These are phyloP conservation scores for Comarum palustre DNA, from an alignment of 306 rosid genomes.

Conservation along the genomic window DNA sequence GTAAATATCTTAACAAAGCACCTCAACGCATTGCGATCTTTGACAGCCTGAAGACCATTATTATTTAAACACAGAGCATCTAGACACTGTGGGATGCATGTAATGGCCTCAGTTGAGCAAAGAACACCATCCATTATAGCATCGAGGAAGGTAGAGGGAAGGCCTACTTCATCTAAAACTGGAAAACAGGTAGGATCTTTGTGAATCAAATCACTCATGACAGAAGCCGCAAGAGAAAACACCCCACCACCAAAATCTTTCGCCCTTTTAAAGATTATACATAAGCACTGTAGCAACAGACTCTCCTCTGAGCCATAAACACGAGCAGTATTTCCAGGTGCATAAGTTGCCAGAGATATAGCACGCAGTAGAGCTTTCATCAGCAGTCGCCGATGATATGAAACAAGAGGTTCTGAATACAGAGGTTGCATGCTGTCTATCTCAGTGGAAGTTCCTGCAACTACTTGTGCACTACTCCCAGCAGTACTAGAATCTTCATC, in stretches of 20 bases:
- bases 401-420: slow-evolving; percentile 76
- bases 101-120: slow-evolving; percentile 86
- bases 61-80: slow-evolving; percentile 89
- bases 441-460: slow-evolving; percentile 49
- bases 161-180: slow-evolving; percentile 81
- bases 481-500: slow-evolving; percentile 49
- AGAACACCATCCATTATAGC: slow-evolving; percentile 92
- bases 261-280: slow-evolving; percentile 76
- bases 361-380: slow-evolving; percentile 94
- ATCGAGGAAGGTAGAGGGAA: slow-evolving; percentile 88
- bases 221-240: slow-evolving; percentile 93
- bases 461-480: slow-evolving; percentile 47
- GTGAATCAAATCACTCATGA: slow-evolving; percentile 94
- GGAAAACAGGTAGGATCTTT: slow-evolving; percentile 97
- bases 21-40: slow-evolving; percentile 77
- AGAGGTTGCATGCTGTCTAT: slow-evolving; percentile 66
- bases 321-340: slow-evolving; percentile 84
- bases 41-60: slow-evolving; percentile 85
- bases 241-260: slow-evolving; percentile 97
- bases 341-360: slow-evolving; percentile 88
- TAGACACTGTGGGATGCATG: slow-evolving; percentile 93
- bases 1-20: slow-evolving; percentile 95
- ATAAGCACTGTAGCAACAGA: slow-evolving; percentile 75
- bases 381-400: slow-evolving; percentile 71
- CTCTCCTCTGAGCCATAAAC: slow-evolving; percentile 89